Evolutionary conservation across 139 green algal genomes (phyloP).

Genomic region (Tetradesmus obliquus): DNA sequence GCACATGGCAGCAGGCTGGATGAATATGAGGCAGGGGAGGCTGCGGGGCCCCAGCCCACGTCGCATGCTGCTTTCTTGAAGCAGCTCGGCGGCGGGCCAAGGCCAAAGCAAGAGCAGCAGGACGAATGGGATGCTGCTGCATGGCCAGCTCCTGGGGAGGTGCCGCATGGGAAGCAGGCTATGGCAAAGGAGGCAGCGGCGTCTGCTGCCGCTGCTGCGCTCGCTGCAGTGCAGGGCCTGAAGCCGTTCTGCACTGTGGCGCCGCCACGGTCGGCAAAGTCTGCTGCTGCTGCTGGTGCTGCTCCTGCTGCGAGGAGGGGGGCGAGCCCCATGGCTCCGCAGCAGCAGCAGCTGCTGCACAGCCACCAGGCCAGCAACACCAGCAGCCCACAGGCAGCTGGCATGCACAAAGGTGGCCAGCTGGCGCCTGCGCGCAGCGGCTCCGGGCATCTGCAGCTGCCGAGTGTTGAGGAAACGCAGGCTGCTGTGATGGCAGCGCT

Average conservation of each 20-base stretch:
- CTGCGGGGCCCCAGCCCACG: not conserved
- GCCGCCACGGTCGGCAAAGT: not conserved
- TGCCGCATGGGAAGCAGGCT: not conserved
- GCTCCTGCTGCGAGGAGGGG: not conserved
- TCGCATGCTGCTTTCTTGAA: not conserved
- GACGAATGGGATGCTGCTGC: not conserved
- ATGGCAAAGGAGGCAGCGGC: not conserved
- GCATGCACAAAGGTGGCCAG: not conserved
- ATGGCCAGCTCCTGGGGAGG: not conserved
- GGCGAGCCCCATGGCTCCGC: not conserved
- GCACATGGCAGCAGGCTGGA: not conserved
- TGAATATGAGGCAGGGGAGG: not conserved
- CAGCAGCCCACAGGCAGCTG: not conserved
- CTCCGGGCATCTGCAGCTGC: not conserved
- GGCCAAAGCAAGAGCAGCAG: constrained; percentile 1
- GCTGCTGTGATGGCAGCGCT: constrained; percentile 35
- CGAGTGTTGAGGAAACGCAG: constrained; percentile 22
- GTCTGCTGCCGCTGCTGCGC: constrained; percentile 28
- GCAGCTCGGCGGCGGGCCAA: not conserved
- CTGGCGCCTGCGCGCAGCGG: not conserved
- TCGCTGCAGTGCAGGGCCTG: constrained; percentile 28
- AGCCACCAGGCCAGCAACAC: not conserved
- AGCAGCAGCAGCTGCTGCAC: not conserved
- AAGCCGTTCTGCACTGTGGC: constrained; percentile 20
- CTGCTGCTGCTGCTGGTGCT: too few relatives aligned